Evolutionary conservation across 495 filamentous ascomycete genomes (phyloP), one percentile per base, ranked within the genome.

Genomic region (Neurospora tetrasperma): DNA sequence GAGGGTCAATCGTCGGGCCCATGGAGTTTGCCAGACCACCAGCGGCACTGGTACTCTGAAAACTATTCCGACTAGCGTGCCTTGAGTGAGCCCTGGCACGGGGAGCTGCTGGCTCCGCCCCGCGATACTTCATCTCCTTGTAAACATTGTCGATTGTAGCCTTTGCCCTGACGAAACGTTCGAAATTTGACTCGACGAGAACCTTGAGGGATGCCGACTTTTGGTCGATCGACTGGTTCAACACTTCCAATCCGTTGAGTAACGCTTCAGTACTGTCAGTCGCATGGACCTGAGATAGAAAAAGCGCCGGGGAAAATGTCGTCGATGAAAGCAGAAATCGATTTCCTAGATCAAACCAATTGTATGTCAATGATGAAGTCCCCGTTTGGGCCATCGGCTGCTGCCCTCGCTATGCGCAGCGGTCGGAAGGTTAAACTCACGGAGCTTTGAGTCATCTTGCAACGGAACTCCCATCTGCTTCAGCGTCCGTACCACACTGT

Each of bases 141-240:
- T 99, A 99, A 44, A 99, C 96, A 84, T 94, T 94, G 82, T 99
- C 96, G 74, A 99, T 98, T 8, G 94, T 98, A 4, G 93, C 91
- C 79, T 99, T 99, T 8, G 96, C 96, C 12, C 91, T 89, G 42
- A 99, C 95, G 81, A 99, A 99, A 42, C 94, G 90, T 82, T 99
- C 96, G 77, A 99, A 99, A 78, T 99, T 98, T 40, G 92, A 93
- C 81, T 99, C 96, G 35, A 99, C 96, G 4, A 99, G 86, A 2
- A 96, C 92, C 80, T 99, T 99, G 43, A 99, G 83, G 5, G 94
- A 96, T 0, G 94, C 96, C 1, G 94, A 97, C 78, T 99, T 99
- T 79, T 98, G 93, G 76, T 98, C 96, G 75, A 99, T 99, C 0
- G 94, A 97, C 70, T 85, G 86, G 6, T 93, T 94, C 5, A 99